Evolutionary conservation across 805 yeast genomes (phyloP), one percentile per base, ranked within the genome.

Genomic region (Candida ficus): DNA sequence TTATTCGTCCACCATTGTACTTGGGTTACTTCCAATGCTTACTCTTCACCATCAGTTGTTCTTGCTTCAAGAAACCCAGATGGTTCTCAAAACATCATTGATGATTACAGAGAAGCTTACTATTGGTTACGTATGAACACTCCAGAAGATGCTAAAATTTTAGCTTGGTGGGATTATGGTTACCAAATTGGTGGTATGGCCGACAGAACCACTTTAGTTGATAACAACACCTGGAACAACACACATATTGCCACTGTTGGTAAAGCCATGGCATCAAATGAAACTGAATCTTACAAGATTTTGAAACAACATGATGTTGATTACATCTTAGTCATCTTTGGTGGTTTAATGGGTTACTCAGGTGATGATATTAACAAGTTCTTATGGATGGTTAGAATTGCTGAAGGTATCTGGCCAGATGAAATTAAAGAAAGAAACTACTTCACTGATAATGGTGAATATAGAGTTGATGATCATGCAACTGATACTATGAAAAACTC

Each of bases 81-180:
- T 59, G 99, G 99, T 2, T 75, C 86, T 14, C 82, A 77, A 51
- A 72, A 75, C 45, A 68, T 91, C 50, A 93, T 93, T 57, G 99
- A 93, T 63, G 99, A 93, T 64, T 93, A 83, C 72, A 80, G 99
- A 67, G 99, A 93, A 71, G 99, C 98, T 10, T 93, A 93, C 70
- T 93, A 91, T 63, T 93, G 99, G 99, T 71, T 93, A 54, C 80
- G 99, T 58, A 90, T 91, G 96, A 93, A 93, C 68, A 93, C 99
- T 1, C 80, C 85, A 4, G 96, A 93, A 61, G 98, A 93, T 61
- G 85, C 97, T 27, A 90, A 86, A 63, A 84, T 93, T 46, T 88
- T 95, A 83, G 83, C 97, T 10, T 93, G 99, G 99, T 93, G 99
- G 99, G 99, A 95, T 70, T 95, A 95, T 60, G 99, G 99, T 41